Conservation (phyloP, 371 early-diverging fungal species). For the Quaeritorhiza haematococci region DNA sequence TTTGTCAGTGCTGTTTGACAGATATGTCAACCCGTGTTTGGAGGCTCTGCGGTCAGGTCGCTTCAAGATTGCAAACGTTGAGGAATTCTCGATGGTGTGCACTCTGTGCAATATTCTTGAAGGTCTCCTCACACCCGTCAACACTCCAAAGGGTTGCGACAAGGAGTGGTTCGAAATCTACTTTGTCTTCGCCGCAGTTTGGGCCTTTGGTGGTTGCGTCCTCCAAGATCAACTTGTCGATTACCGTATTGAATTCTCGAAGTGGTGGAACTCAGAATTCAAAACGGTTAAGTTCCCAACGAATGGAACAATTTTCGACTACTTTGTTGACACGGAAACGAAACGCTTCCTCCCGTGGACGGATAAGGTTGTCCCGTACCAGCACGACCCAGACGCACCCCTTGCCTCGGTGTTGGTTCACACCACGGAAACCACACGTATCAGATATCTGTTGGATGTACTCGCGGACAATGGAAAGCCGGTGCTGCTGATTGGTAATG, state of each 20-base stretch:
- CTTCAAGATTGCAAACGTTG: constrained; percentile 55
- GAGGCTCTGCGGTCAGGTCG: constrained; percentile 47
- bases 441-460: constrained; percentile 51
- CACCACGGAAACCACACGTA: constrained; percentile 52
- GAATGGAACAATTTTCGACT: constrained; percentile 56
- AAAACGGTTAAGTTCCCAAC: constrained; percentile 55
- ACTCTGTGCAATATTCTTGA: constrained; percentile 55
- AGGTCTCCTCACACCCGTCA: constrained; percentile 49
- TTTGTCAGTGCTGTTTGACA: constrained; percentile 52
- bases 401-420: constrained; percentile 51
- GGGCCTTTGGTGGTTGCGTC: constrained; percentile 62
- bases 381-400: constrained; percentile 50
- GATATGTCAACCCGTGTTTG: constrained; percentile 52
- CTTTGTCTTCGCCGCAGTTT: constrained; percentile 58
- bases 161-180: constrained; percentile 63
- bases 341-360: constrained; percentile 57
- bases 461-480: constrained; percentile 57
- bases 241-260: constrained; percentile 53
- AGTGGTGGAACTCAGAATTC: constrained; percentile 61
- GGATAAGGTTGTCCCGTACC: constrained; percentile 46
- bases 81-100: constrained; percentile 54
- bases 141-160: constrained; percentile 60
- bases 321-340: constrained; percentile 50
- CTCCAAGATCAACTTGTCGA: constrained; percentile 55
- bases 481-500: constrained; percentile 56